Percentiles rank a stretch among this genome's conserved stretches.
These are phyloP conservation scores for Kazachstania martiniae DNA, from an alignment of 805 yeast genomes.

Conservation along the genomic window DNA sequence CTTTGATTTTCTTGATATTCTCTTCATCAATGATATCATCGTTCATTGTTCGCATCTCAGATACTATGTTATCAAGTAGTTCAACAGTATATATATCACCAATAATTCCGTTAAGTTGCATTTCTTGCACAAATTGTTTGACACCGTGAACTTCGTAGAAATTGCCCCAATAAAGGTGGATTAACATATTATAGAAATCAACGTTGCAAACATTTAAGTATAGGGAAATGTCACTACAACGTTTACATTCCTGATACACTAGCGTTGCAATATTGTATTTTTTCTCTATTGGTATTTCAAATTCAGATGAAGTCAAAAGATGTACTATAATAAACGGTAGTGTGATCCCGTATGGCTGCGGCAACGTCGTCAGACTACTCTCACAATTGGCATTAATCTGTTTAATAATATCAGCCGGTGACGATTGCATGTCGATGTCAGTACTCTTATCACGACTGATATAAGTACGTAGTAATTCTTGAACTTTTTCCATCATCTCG, in stretches of 20 bases:
- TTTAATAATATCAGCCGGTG: conserved; percentile 9
- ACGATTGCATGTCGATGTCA: conserved; percentile 5
- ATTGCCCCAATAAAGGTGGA: conserved; percentile 22
- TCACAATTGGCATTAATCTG: conserved; percentile 8
- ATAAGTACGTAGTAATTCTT: conserved; percentile 8
- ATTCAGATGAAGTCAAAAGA: conserved; percentile 7
- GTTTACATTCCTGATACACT: conserved; percentile 22
- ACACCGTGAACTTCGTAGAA: conserved; percentile 16
- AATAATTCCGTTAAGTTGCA: conserved; percentile 24
- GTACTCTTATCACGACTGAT: conserved; percentile 6
- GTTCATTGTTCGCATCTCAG: conserved; percentile 12
- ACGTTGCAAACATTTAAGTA: conserved; percentile 23
- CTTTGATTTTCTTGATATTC: neutral
- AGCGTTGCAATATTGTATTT: conserved; percentile 16
- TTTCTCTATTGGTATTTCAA: conserved; percentile 9
- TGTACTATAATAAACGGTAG: conserved; percentile 17
- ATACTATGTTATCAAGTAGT: conserved; percentile 12
- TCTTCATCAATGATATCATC: conserved; percentile 17
- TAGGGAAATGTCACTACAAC: conserved; percentile 15
- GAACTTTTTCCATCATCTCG: conserved; percentile 13
- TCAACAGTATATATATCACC: conserved; percentile 24
- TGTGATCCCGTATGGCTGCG: conserved; percentile 21
- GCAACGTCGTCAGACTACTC: conserved; percentile 7
- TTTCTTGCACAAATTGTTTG: conserved; percentile 16
- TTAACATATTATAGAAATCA: conserved; percentile 22